Conservation (phyloP, 164 flowering plant species). For the Aristolochia contorta region DNA sequence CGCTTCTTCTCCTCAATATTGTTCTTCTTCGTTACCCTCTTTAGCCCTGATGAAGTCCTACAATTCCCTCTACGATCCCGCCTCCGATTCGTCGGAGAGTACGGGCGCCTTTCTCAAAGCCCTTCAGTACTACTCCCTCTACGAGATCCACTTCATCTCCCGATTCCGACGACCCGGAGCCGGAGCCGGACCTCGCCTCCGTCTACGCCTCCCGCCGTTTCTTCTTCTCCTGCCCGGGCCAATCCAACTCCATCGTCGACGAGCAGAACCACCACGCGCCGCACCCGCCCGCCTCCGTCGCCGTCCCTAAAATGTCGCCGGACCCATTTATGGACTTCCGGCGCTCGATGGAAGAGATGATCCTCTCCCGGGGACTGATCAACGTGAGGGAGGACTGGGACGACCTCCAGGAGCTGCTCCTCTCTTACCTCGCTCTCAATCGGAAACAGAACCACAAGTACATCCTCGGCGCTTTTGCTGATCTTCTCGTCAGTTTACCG, state of each 20-base stretch:
- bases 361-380: conserved; percentile 35
- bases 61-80: conserved; percentile 7
- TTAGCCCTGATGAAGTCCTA: conserved; percentile 2
- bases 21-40: neutral
- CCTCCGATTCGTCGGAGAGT: neutral
- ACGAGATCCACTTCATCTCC: neutral
- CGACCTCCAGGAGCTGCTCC: conserved; percentile 52
- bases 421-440: conserved; percentile 53
- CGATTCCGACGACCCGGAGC: neutral
- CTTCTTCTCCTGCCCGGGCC: conserved; percentile 6
- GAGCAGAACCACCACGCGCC: conserved; percentile 1
- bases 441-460: conserved; percentile 55
- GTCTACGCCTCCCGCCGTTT: conserved; percentile 13
- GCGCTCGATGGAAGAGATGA: conserved; percentile 94
- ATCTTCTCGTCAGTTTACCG: conserved; percentile 34
- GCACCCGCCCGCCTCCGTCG: conserved; percentile 30
- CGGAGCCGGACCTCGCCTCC: conserved; percentile 8
- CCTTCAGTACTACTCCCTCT: neutral
- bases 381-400: conserved; percentile 32
- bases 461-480: conserved; percentile 59
- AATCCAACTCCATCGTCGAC: conserved; percentile 39
- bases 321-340: conserved; percentile 73
- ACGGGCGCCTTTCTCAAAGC: conserved; percentile 3
- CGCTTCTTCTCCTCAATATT: neutral
- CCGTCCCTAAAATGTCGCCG: conserved; percentile 32